phyloP scores from a whole-genome alignment of 129 eudicot species.

The Mikania micrantha region DNA sequence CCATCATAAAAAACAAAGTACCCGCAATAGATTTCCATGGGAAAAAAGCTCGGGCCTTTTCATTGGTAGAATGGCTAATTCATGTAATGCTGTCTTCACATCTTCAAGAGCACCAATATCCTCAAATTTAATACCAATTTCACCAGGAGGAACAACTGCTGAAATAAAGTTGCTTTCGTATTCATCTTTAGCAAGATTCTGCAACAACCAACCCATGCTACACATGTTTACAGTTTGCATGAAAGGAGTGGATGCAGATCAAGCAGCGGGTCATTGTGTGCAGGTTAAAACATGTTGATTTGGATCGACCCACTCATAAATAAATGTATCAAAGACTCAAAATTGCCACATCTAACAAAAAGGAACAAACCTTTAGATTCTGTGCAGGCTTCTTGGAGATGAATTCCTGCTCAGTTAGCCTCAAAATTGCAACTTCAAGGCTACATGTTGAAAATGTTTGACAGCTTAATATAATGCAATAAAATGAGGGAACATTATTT shows the following conservation, averaged over 20 bases:
- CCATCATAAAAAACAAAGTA: slow-evolving; percentile 22
- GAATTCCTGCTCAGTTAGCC: slow-evolving; percentile 77
- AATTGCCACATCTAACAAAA: background rate
- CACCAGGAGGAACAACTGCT: slow-evolving; percentile 94
- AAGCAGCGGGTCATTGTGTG: background rate
- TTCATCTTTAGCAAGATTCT: slow-evolving; percentile 97
- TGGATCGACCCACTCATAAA: background rate
- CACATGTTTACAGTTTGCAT: background rate
- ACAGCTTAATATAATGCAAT: slow-evolving; percentile 8
- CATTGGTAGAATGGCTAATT: slow-evolving; percentile 97
- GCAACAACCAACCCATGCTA: slow-evolving; percentile 14
- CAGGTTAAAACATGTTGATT: background rate
- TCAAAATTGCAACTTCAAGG: slow-evolving; percentile 75
- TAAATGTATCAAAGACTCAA: no score
- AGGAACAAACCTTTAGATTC: slow-evolving; percentile 60
- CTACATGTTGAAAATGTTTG: slow-evolving; percentile 33
- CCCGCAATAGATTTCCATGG: slow-evolving; percentile 91
- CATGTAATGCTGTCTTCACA: slow-evolving; percentile 85
- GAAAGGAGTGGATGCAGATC: background rate
- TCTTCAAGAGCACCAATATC: slow-evolving; percentile 99
- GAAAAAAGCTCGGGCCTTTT: slow-evolving; percentile 95
- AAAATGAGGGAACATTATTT: background rate
- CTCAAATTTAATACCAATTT: slow-evolving; percentile 90
- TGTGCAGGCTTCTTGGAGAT: slow-evolving; percentile 84
- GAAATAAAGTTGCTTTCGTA: slow-evolving; percentile 95